These are phyloP conservation scores for Basipetospora chlamydospora DNA, from an alignment of 2,329 filamentous ascomycete genomes.

Conservation along the genomic window DNA sequence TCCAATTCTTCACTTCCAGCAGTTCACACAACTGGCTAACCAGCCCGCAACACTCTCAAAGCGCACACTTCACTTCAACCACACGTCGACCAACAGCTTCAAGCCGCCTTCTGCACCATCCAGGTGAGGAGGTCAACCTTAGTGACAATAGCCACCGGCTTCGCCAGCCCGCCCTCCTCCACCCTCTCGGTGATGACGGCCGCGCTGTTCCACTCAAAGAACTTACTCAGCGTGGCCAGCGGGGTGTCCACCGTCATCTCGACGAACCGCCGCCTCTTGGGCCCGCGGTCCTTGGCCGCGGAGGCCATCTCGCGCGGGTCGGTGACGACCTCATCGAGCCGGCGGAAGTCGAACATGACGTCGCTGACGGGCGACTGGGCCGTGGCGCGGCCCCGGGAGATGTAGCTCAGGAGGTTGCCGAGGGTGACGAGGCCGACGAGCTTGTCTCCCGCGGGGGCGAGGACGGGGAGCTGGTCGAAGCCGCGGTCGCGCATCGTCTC, in stretches of 20 bases:
- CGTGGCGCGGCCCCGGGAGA: slow-evolving; percentile 68
- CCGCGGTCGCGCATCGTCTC: slow-evolving; percentile 98
- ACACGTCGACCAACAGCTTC: too few species aligned
- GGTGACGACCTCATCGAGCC: slow-evolving; percentile 79
- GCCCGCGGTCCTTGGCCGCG: slow-evolving; percentile 27
- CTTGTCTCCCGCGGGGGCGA: slow-evolving; percentile 44
- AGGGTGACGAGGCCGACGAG: slow-evolving; percentile 89
- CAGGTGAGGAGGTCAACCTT: slow-evolving; percentile 93
- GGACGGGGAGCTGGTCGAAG: slow-evolving; percentile 93
- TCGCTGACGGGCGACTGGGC: slow-evolving; percentile 61
- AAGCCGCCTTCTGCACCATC: slow-evolving; percentile 54
- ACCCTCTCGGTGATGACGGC: slow-evolving; percentile 83
- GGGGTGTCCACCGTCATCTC: slow-evolving; percentile 89
- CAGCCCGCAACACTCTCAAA: too few species aligned
- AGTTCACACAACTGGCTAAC: too few species aligned
- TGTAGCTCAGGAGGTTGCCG: slow-evolving; percentile 83
- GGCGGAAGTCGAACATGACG: slow-evolving; percentile 94
- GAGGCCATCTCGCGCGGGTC: slow-evolving; percentile 55
- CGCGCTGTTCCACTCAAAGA: slow-evolving; percentile 96
- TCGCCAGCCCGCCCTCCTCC: slow-evolving; percentile 37
- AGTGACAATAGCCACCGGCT: slow-evolving; percentile 80
- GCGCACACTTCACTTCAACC: too few species aligned
- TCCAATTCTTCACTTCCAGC: too few species aligned
- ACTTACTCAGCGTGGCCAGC: slow-evolving; percentile 69
- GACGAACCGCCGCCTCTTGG: slow-evolving; percentile 57